These are phyloP conservation scores for Phytopythium kandeliae DNA, from an alignment of 352 stramenopile species.

Conservation along the genomic window DNA sequence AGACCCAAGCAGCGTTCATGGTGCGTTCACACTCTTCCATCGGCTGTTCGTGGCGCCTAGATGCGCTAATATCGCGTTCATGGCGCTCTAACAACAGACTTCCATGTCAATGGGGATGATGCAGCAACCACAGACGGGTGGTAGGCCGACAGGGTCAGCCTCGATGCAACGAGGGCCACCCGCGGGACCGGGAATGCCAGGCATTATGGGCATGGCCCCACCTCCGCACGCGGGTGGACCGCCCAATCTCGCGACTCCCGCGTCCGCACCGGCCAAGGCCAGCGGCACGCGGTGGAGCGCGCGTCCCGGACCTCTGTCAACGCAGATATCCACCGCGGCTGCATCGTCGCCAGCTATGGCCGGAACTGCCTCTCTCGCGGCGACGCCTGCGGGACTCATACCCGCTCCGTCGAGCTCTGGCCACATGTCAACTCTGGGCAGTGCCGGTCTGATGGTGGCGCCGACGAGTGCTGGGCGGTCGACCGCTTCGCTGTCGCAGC, in stretches of 20 bases:
- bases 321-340: slow-evolving; percentile 18
- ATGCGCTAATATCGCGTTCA: background rate
- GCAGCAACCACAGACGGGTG: slow-evolving; percentile 20
- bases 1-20: slow-evolving; percentile 51
- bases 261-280: slow-evolving; percentile 29
- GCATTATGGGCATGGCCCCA: slow-evolving; percentile 44
- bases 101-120: slow-evolving; percentile 20
- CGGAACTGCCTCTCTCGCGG: background rate
- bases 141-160: slow-evolving; percentile 26
- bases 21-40: slow-evolving; percentile 5
- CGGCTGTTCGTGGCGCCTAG: background rate
- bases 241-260: slow-evolving; percentile 5
- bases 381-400: background rate
- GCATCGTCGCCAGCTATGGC: slow-evolving; percentile 4
- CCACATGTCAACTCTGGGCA: background rate
- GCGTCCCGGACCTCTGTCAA: slow-evolving; percentile 40
- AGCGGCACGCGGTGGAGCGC: slow-evolving; percentile 60
- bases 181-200: slow-evolving; percentile 23
- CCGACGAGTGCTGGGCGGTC: background rate
- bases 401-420: background rate
- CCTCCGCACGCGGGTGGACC: slow-evolving; percentile 10
- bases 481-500: background rate
- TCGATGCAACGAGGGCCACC: slow-evolving; percentile 18
- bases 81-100: background rate
- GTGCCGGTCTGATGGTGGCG: background rate